Conservation (phyloP, 768 basidiomycete species). For the Mycena vulgaris region DNA sequence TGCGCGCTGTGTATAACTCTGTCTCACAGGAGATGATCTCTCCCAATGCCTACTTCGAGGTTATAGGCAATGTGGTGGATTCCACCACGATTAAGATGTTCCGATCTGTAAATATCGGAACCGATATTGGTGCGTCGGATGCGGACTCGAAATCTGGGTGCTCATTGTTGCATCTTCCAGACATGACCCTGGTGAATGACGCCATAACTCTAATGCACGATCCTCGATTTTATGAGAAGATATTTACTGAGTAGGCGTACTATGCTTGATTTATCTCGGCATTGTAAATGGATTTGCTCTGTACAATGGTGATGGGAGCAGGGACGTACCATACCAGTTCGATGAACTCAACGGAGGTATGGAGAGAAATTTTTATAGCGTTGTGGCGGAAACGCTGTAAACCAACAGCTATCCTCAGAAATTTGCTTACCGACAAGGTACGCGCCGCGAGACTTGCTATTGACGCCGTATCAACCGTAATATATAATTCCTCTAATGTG, state of each 20-base stretch:
- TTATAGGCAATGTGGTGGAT: conserved; percentile 18
- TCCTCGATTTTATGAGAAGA: conserved; percentile 22
- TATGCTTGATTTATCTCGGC: not conserved
- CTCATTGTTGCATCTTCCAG: not conserved
- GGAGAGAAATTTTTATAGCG: too few relatives aligned
- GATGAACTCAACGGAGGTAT: too few relatives aligned
- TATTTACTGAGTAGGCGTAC: conserved; percentile 6
- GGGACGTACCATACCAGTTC: too few relatives aligned
- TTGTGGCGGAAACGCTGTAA: too few relatives aligned
- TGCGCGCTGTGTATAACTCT: not conserved
- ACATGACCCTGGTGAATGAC: conserved; percentile 32
- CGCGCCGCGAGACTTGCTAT: too few relatives aligned
- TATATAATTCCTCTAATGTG: conserved; percentile 20
- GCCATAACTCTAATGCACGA: conserved; percentile 34
- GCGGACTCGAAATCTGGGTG: not conserved
- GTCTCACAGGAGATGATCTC: conserved; percentile 2
- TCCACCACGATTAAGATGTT: conserved; percentile 23
- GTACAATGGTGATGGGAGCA: too few relatives aligned
- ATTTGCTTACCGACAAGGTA: too few relatives aligned
- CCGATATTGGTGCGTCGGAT: conserved; percentile 11
- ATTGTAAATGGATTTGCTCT: not conserved
- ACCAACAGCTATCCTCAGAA: too few relatives aligned
- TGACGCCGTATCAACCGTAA: too few relatives aligned
- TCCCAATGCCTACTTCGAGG: conserved; percentile 18
- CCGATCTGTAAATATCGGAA: conserved; percentile 1